Conservation (phyloP, 305 asterid species). For the Salvia sclarea region DNA sequence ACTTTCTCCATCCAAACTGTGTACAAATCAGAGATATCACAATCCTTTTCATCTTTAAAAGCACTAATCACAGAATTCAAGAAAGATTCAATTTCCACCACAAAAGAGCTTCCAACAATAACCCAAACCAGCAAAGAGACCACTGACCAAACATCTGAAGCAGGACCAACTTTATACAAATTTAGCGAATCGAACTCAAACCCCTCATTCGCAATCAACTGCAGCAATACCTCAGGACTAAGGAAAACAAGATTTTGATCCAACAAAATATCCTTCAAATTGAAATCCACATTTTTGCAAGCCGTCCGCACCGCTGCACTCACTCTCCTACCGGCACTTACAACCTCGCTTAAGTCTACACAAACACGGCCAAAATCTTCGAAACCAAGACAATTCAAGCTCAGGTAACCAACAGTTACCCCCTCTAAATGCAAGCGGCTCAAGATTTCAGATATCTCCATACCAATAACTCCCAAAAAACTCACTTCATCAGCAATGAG, state of each 20-base stretch:
- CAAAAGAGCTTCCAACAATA: constrained; percentile 55
- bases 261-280: constrained; percentile 30
- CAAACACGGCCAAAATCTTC: constrained; percentile 54
- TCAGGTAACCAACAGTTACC: constrained; percentile 56
- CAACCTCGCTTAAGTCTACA: constrained; percentile 56
- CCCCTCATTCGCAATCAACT: constrained; percentile 40
- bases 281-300: constrained; percentile 34
- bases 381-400: constrained; percentile 53
- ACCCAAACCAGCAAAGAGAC: constrained; percentile 64
- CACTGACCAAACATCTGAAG: constrained; percentile 83
- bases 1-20: constrained; percentile 54
- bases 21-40: constrained; percentile 46
- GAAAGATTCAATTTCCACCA: constrained; percentile 48
- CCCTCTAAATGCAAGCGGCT: constrained; percentile 67
- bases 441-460: constrained; percentile 66
- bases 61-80: constrained; percentile 31
- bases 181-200: constrained; percentile 39
- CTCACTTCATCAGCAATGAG: constrained; percentile 36
- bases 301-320: constrained; percentile 28
- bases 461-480: constrained; percentile 50
- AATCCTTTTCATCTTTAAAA: constrained; percentile 37
- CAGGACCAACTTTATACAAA: constrained; percentile 46
- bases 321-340: constrained; percentile 50
- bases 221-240: constrained; percentile 67
- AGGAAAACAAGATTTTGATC: constrained; percentile 46